phyloP scores from a whole-genome alignment of 306 rosid genomes.

The Hippophae rhamnoides region DNA sequence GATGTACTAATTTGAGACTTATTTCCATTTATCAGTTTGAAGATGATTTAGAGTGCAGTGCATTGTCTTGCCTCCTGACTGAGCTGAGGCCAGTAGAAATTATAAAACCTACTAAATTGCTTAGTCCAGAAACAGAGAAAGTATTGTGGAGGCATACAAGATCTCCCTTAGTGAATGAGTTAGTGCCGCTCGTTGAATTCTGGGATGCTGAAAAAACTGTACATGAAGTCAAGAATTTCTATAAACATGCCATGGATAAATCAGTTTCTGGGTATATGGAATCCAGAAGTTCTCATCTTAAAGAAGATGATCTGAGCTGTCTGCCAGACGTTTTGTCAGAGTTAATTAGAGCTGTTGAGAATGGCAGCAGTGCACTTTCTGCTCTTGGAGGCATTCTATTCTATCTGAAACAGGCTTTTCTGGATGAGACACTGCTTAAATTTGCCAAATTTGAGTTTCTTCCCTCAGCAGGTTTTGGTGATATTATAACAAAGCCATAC shows the following conservation, averaged over 20 bases:
- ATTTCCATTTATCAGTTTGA: conserved; percentile 47
- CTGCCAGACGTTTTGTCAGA: conserved; percentile 67
- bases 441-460: conserved; percentile 85
- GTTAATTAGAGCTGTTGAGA: conserved; percentile 42
- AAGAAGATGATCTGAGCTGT: conserved; percentile 34
- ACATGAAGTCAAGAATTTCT: conserved; percentile 42
- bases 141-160: conserved; percentile 66
- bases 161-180: conserved; percentile 78
- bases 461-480: conserved; percentile 56
- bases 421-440: conserved; percentile 69
- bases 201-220: conserved; percentile 75
- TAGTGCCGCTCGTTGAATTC: conserved; percentile 68
- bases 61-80: conserved; percentile 67
- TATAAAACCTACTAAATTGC: conserved; percentile 69
- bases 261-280: conserved; percentile 18
- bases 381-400: conserved; percentile 90
- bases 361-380: conserved; percentile 68
- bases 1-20: conserved; percentile 1
- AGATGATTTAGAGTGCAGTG: conserved; percentile 78
- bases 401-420: conserved; percentile 88
- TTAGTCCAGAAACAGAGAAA: conserved; percentile 78
- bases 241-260: conserved; percentile 23
- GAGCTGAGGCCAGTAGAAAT: conserved; percentile 95
- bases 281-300: conserved; percentile 10
- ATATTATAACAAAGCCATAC: conserved; percentile 60